phyloP scores from a whole-genome alignment of 768 basidiomycete genomes.

The Pleurotus djamor region DNA sequence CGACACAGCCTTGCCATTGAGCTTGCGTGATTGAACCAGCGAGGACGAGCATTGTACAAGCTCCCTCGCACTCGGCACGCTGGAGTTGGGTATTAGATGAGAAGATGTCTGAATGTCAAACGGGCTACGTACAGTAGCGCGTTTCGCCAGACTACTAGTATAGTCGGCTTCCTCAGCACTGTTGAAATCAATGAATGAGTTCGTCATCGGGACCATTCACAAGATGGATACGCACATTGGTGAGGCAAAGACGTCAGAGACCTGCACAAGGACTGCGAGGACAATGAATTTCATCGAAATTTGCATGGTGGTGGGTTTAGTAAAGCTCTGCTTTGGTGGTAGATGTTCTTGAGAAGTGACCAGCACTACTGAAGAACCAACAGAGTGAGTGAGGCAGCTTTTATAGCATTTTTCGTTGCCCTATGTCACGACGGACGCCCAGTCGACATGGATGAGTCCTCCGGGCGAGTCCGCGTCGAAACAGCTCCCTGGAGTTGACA shows the following conservation, averaged over 20 bases:
- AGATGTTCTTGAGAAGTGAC: conserved; percentile 1
- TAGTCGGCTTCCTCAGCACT: not conserved
- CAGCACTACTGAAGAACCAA: conserved; percentile 4
- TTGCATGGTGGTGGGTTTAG: not conserved
- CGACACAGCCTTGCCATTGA: not conserved
- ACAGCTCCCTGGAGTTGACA: no score
- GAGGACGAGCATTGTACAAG: not conserved
- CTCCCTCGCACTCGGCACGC: not conserved
- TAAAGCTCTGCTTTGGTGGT: conserved; percentile 1
- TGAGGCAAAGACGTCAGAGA: not conserved
- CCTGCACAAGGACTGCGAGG: not conserved
- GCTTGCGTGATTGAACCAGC: not conserved
- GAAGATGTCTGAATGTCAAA: not conserved
- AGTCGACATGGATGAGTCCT: no score
- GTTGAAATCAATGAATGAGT: not conserved
- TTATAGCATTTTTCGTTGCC: not conserved
- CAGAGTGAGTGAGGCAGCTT: not conserved
- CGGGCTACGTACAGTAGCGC: not conserved
- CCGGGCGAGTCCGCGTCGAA: no score
- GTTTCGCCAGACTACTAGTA: not conserved
- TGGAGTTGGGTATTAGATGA: not conserved
- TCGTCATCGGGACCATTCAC: not conserved
- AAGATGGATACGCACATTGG: not conserved
- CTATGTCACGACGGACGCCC: no score
- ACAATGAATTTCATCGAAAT: conserved; percentile 1